A percentile compares a stretch with the other conserved stretches of the same genome.
Conservation (phyloP, 2,329 filamentous ascomycete species). For the Penicillium sp. region DNA sequence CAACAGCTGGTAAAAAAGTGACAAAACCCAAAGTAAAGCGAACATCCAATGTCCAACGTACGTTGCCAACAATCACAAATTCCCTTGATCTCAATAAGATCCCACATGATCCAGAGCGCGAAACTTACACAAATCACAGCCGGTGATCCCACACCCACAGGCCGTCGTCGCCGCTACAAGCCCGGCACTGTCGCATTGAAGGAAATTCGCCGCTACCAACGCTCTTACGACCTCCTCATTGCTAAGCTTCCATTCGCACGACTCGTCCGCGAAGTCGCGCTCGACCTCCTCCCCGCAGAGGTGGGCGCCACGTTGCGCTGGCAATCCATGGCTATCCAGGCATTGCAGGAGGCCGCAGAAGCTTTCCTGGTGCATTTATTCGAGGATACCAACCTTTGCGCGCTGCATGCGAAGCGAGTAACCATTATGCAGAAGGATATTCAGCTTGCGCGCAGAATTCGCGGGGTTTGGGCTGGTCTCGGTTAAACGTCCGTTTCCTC, state of each 20-base stretch:
- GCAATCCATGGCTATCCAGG: slow-evolving; percentile 93
- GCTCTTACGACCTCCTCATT: slow-evolving; percentile 82
- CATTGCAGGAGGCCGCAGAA: slow-evolving; percentile 93
- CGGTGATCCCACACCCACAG: slow-evolving; percentile 70
- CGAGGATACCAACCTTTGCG: slow-evolving; percentile 93
- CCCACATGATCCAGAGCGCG: neutral
- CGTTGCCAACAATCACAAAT: slow-evolving; percentile 7
- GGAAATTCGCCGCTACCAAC: slow-evolving; percentile 90
- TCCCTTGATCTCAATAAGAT: neutral
- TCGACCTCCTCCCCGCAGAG: slow-evolving; percentile 59
- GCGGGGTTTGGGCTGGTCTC: slow-evolving; percentile 73
- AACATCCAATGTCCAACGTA: slow-evolving; percentile 42
- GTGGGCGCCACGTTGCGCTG: slow-evolving; percentile 74
- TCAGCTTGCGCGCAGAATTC: slow-evolving; percentile 80
- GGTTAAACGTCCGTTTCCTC: slow-evolving; percentile 43
- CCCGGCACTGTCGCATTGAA: slow-evolving; percentile 84
- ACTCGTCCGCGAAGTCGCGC: slow-evolving; percentile 54
- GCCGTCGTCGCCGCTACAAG: slow-evolving; percentile 63
- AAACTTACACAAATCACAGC: slow-evolving; percentile 48
- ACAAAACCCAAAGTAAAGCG: slow-evolving; percentile 21
- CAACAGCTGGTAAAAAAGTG: slow-evolving; percentile 9
- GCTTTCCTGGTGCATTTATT: slow-evolving; percentile 96
- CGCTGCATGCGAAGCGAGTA: slow-evolving; percentile 93
- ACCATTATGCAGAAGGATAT: slow-evolving; percentile 99
- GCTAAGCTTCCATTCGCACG: slow-evolving; percentile 55